Evolutionary conservation across 2,329 filamentous ascomycete species (phyloP), one percentile per base, ranked within the genome.

Genomic region (Sporothrix variecibatus): DNA sequence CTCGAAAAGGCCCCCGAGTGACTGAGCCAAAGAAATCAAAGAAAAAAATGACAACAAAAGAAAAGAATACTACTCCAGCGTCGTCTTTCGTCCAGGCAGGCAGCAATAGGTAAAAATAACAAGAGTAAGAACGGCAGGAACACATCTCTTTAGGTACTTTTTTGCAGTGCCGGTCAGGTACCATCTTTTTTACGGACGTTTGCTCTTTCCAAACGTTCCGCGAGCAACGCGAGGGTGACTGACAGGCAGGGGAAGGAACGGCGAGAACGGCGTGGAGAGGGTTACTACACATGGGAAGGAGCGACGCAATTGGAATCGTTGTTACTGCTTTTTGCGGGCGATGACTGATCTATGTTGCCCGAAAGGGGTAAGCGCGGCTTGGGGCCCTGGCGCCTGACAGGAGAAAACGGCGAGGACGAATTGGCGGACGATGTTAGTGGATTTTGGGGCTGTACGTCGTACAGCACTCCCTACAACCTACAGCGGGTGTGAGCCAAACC

Each of bases 271-370:
- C 15, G 26, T n/a, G 51, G 23, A 28, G 23, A 6, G 51, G 17
- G 12, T 12, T 11, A 56, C 26, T 26, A 15, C n/a, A 43, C 40
- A 23, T 23, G n/a, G 31, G 60, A 64, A 64, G n/a, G 43, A 68
- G 40, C 38, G 67, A 70, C 67, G 49, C 67, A 56, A 53, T 56
- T 38, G 67, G 67, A 70, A 70, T 70, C 67, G 67, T 26, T 70
- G 64, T 56, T 69, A 17, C 62, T 40, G 40, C 43, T 31, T 46
- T 51, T 28, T 5, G n/a, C n/a, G 38, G 67, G 67, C 67, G 67
- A 70, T 70, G 67, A 70, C 46, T 70, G 67, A 70, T 56, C 65
- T 34, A 20, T 6, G 20, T 20, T 70, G 20, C 46, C 67, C 17
- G 38, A 70, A 56, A 23, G 28, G 67, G 67, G 20, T 7, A 56